phyloP scores from a whole-genome alignment of 2,329 filamentous ascomycete genomes.

The Ophiostoma himal-ulmi region DNA sequence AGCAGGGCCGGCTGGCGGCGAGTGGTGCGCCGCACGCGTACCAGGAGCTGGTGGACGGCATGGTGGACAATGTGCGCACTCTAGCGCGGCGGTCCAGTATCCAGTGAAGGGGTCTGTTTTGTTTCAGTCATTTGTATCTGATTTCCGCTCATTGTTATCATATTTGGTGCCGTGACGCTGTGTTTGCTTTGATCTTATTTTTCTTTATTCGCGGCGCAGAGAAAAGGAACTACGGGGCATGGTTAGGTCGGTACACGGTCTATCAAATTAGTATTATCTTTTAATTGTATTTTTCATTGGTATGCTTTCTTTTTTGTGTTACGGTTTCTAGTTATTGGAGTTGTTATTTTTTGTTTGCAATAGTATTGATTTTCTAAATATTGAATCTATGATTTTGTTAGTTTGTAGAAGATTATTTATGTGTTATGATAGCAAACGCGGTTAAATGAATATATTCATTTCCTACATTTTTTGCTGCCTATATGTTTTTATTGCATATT shows the following conservation, averaged over 20 bases:
- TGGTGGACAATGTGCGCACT: constrained; percentile 66
- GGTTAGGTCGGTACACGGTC: background rate
- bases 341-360: background rate
- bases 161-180: no score
- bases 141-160: background rate
- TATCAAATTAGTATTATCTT: background rate
- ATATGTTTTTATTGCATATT: no score
- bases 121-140: background rate
- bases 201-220: background rate
- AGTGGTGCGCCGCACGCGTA: constrained; percentile 53
- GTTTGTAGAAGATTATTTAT: no score
- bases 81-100: constrained; percentile 33
- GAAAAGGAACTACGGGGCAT: background rate
- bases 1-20: constrained; percentile 57
- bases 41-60: constrained; percentile 62
- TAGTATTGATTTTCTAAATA: no score
- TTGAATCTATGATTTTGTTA: no score
- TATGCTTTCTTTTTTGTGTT: background rate
- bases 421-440: no score
- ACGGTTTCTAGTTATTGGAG: background rate
- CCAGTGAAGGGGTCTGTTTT: background rate
- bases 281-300: background rate
- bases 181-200: no score
- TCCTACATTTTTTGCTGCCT: no score
- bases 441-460: no score